A percentile compares a stretch with the other conserved stretches of the same genome.
Conservation (phyloP, 202 grass and related monocot genomes). For the Zizania palustris region DNA sequence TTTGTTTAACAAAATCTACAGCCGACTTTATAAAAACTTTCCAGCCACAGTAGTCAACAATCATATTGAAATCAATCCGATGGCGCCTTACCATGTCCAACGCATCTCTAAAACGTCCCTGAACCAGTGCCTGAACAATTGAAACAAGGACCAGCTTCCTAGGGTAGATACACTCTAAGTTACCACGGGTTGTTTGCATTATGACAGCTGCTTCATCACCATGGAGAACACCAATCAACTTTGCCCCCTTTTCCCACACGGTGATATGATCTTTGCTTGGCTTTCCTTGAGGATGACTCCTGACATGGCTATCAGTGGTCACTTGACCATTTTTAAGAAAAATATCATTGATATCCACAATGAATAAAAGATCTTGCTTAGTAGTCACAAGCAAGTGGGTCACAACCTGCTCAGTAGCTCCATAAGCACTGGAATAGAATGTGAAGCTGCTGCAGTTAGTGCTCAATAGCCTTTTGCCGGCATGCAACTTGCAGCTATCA, state of each 20-base stretch:
- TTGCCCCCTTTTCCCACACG: slow-evolving; percentile 94
- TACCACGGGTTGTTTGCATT: slow-evolving; percentile 93
- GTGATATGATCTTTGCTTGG: slow-evolving; percentile 71
- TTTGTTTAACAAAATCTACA: slow-evolving; percentile 78
- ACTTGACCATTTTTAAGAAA: slow-evolving; percentile 42
- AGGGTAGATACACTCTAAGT: slow-evolving; percentile 86
- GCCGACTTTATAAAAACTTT: slow-evolving; percentile 71
- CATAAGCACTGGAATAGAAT: slow-evolving; percentile 66
- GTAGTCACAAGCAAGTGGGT: slow-evolving; percentile 82
- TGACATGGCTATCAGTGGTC: slow-evolving; percentile 46
- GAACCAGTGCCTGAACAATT: slow-evolving; percentile 77
- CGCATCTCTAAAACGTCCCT: slow-evolving; percentile 83
- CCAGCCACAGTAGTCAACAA: slow-evolving; percentile 85
- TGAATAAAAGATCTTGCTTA: slow-evolving; percentile 87
- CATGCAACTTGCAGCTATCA: slow-evolving; percentile 72
- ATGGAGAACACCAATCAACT: slow-evolving; percentile 82
- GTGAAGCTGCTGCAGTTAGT: slow-evolving; percentile 85
- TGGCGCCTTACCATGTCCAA: slow-evolving; percentile 88
- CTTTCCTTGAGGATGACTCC: slow-evolving; percentile 50
- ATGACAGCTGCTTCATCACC: slow-evolving; percentile 89
- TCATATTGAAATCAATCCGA: slow-evolving; percentile 94
- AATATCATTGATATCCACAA: slow-evolving; percentile 68
- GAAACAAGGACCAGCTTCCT: slow-evolving; percentile 94
- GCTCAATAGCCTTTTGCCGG: slow-evolving; percentile 76
- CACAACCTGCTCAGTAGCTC: slow-evolving; percentile 58